Evolutionary conservation across 768 basidiomycete species (phyloP).

Genomic region (Pisolithus marmoratus): DNA sequence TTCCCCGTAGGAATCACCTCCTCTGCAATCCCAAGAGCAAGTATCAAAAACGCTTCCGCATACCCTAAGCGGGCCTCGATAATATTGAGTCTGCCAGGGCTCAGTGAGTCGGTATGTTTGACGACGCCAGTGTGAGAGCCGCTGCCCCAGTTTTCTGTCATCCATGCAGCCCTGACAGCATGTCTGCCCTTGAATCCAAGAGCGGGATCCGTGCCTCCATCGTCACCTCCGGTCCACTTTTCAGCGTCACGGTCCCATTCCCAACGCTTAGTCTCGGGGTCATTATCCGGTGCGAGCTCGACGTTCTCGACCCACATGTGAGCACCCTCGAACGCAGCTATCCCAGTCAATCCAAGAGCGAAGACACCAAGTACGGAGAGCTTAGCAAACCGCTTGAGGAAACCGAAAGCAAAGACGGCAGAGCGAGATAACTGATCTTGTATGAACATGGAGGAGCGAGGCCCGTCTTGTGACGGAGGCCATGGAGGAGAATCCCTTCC

Average conservation of each 20-base stretch:
- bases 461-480: slow-evolving; percentile 2
- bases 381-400: slow-evolving; percentile 44
- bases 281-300: slow-evolving; percentile 39
- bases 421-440: slow-evolving; percentile 32
- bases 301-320: slow-evolving; percentile 64
- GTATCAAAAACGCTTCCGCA: slow-evolving; percentile 48
- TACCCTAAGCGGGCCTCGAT: slow-evolving; percentile 51
- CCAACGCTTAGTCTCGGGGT: slow-evolving; percentile 52
- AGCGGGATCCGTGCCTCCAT: slow-evolving; percentile 68
- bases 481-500: slow-evolving; percentile 2
- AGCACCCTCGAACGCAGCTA: slow-evolving; percentile 46
- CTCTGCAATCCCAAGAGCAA: slow-evolving; percentile 44
- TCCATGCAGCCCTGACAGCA: slow-evolving; percentile 66
- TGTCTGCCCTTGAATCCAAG: slow-evolving; percentile 58
- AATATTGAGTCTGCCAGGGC: slow-evolving; percentile 35
- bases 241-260: slow-evolving; percentile 64
- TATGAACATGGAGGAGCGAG: slow-evolving; percentile 11
- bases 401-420: slow-evolving; percentile 35
- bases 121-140: slow-evolving; percentile 36
- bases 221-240: slow-evolving; percentile 52
- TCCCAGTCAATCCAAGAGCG: slow-evolving; percentile 38
- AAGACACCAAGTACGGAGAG: slow-evolving; percentile 42
- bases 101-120: slow-evolving; percentile 29
- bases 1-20: slow-evolving; percentile 31
- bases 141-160: slow-evolving; percentile 60